These are phyloP conservation scores for Phanerochaete carnosa DNA, from an alignment of 768 basidiomycete species.

Conservation along the genomic window DNA sequence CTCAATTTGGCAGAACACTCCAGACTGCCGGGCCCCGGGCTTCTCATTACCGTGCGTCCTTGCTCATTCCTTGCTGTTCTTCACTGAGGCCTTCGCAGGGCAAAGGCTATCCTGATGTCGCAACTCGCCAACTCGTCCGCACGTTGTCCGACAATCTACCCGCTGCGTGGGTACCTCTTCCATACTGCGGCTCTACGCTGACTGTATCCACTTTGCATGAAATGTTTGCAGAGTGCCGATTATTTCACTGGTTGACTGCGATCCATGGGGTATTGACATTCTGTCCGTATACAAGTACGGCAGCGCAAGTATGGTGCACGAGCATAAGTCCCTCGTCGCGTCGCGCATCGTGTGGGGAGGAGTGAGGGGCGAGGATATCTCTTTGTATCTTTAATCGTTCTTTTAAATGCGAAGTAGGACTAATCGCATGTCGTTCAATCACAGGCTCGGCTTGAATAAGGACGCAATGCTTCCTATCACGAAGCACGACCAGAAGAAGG, in stretches of 20 bases:
- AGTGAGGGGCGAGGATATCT: conserved; percentile 64
- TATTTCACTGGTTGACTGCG: conserved; percentile 80
- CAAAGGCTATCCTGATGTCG: conserved; percentile 95
- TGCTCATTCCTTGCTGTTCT: background rate
- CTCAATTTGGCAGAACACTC: conserved; percentile 47
- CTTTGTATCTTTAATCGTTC: conserved; percentile 39
- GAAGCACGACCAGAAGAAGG: conserved; percentile 74
- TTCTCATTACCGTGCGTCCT: conserved; percentile 69
- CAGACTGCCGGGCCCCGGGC: conserved; percentile 55
- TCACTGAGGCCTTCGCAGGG: conserved; percentile 50
- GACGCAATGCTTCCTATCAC: conserved; percentile 69
- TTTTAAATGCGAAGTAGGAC: background rate
- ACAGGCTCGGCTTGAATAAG: conserved; percentile 56
- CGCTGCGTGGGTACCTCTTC: conserved; percentile 39
- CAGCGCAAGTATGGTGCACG: conserved; percentile 66
- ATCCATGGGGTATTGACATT: conserved; percentile 92
- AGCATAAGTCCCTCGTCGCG: conserved; percentile 65
- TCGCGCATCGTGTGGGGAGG: conserved; percentile 79
- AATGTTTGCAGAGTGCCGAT: conserved; percentile 74
- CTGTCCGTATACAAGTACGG: conserved; percentile 85
- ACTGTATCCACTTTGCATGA: background rate
- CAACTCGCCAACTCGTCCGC: conserved; percentile 82
- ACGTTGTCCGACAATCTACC: conserved; percentile 68
- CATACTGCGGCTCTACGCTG: background rate
- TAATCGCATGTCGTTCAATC: background rate